A percentile compares a stretch with the other conserved stretches of the same genome.
Evolutionary conservation across 441 rosid species (phyloP).

Genomic region (Populus tomentosa): DNA sequence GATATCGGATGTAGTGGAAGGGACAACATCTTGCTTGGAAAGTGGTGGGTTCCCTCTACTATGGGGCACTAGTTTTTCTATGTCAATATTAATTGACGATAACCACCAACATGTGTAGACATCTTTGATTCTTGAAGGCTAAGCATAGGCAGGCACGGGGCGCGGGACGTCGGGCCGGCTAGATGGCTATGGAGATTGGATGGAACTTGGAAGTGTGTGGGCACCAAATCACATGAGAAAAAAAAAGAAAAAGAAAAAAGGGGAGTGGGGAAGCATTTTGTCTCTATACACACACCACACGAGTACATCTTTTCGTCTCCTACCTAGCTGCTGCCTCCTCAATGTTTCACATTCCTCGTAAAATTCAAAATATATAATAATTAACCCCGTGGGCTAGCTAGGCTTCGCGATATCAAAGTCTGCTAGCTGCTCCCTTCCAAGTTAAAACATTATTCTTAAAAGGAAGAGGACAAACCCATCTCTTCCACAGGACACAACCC

Average conservation of each 20-base stretch:
- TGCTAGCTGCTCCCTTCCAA: too few relatives aligned
- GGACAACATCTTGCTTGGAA: constrained; percentile 2
- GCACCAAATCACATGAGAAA: not conserved
- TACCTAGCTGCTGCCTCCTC: not conserved
- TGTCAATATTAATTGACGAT: too few relatives aligned
- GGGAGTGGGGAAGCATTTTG: not conserved
- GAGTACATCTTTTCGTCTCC: not conserved
- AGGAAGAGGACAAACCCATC: not conserved
- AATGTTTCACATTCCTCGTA: not conserved
- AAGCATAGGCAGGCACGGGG: constrained; percentile 16
- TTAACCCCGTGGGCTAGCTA: too few relatives aligned
- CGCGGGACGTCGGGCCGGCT: constrained; percentile 22
- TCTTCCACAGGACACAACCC: not conserved
- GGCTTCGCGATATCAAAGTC: not conserved
- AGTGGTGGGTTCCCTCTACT: not conserved
- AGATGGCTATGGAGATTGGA: not conserved
- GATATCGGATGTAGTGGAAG: not conserved
- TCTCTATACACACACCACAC: not conserved
- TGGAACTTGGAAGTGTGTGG: not conserved
- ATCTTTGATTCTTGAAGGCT: not conserved
- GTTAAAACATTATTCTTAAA: not conserved
- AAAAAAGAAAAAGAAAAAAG: not conserved
- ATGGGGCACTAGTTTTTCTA: not conserved
- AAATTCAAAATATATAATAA: too few relatives aligned
- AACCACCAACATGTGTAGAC: not conserved